A percentile compares a stretch with the other conserved stretches of the same genome.
These are phyloP conservation scores for Royoungia palumana DNA, from an alignment of 768 basidiomycete genomes.

Conservation along the genomic window DNA sequence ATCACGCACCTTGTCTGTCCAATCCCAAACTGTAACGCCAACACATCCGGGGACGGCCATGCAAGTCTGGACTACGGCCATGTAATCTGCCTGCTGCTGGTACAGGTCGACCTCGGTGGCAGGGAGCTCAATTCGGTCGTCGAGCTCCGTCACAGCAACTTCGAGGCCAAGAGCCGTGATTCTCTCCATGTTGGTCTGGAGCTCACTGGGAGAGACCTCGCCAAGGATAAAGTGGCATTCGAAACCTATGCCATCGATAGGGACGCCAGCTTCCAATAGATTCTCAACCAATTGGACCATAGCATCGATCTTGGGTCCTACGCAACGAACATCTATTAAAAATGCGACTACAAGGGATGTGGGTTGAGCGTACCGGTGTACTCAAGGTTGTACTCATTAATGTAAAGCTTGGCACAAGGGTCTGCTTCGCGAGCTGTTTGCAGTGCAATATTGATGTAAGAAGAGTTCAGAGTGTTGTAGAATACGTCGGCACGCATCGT, in stretches of 20 bases:
- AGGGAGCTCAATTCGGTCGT: slow-evolving; percentile 56
- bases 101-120: slow-evolving; percentile 44
- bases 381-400: slow-evolving; percentile 31
- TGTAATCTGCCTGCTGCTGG: slow-evolving; percentile 58
- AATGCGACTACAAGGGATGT: background rate
- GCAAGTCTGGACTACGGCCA: slow-evolving; percentile 54
- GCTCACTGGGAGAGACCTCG: slow-evolving; percentile 41
- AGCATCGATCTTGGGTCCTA: slow-evolving; percentile 38
- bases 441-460: slow-evolving; percentile 53
- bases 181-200: slow-evolving; percentile 47
- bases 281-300: slow-evolving; percentile 51
- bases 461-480: slow-evolving; percentile 46
- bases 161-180: slow-evolving; percentile 62
- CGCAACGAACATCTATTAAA: background rate
- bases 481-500: slow-evolving; percentile 53
- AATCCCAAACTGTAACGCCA: slow-evolving; percentile 42
- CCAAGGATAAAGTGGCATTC: slow-evolving; percentile 62
- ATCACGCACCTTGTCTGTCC: slow-evolving; percentile 32
- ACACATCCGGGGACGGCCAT: slow-evolving; percentile 36
- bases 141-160: slow-evolving; percentile 67
- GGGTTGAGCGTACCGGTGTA: slow-evolving; percentile 16
- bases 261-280: slow-evolving; percentile 45
- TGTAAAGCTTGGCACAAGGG: slow-evolving; percentile 32
- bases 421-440: slow-evolving; percentile 30
- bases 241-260: slow-evolving; percentile 61